Evolutionary conservation across 768 basidiomycete genomes (phyloP).

Genomic region (Trametes maxima): DNA sequence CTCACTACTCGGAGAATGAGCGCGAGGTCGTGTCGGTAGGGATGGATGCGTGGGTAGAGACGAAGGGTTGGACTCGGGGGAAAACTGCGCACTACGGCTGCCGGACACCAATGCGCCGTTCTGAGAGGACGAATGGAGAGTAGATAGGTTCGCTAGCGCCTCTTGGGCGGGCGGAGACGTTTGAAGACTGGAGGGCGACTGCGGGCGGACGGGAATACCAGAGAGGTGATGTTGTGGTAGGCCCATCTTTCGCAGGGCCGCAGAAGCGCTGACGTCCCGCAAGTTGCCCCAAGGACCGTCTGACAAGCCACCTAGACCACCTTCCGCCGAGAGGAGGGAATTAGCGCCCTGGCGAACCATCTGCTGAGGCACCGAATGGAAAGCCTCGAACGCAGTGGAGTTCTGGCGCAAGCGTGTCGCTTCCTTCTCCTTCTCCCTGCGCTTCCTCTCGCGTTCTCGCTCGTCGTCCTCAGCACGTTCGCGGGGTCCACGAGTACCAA

Average conservation of each 20-base stretch:
- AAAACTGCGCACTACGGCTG: slow-evolving; percentile 31
- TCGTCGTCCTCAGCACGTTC: slow-evolving; percentile 66
- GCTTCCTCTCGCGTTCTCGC: slow-evolving; percentile 51
- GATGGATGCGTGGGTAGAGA: slow-evolving; percentile 32
- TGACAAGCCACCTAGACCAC: slow-evolving; percentile 24
- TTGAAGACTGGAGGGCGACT: slow-evolving; percentile 26
- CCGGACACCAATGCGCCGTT: slow-evolving; percentile 22
- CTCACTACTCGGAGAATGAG: slow-evolving; percentile 31
- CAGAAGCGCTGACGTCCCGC: slow-evolving; percentile 31
- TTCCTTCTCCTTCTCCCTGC: slow-evolving; percentile 56
- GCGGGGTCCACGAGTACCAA: slow-evolving; percentile 52
- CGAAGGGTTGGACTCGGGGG: slow-evolving; percentile 30
- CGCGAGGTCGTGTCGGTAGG: slow-evolving; percentile 32
- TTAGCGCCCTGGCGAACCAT: slow-evolving; percentile 39
- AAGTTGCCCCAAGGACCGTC: slow-evolving; percentile 31
- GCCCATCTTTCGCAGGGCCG: slow-evolving; percentile 33
- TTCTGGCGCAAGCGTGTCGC: slow-evolving; percentile 45
- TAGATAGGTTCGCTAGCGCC: slow-evolving; percentile 7
- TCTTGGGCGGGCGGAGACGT: slow-evolving; percentile 32
- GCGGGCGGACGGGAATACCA: slow-evolving; percentile 28
- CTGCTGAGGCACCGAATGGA: slow-evolving; percentile 60
- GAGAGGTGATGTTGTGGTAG: slow-evolving; percentile 25
- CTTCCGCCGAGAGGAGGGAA: slow-evolving; percentile 35
- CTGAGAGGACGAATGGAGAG: slow-evolving; percentile 19
- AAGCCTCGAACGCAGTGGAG: slow-evolving; percentile 71